Base-by-base conservation (phyloP, 2,329 filamentous ascomycete genomes). In the Monosporascus ibericus region DNA sequence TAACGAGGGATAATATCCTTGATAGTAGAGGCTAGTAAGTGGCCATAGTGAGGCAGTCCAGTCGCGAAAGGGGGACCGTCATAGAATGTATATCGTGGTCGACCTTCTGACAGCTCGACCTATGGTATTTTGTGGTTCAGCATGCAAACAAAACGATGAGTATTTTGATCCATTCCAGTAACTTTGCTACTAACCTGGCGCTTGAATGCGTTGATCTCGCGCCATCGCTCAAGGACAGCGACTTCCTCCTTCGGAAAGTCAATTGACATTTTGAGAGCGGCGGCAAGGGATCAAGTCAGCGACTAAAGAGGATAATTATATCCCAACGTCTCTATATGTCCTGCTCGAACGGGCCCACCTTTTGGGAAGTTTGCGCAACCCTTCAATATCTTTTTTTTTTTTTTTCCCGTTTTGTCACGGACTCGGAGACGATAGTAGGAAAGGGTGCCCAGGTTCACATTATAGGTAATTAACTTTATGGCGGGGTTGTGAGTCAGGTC, bases 1-100 rank as follows among this genome's bases (percentile, higher is more conserved):
- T 96, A 97, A 62, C 92, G 80, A 8, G 92, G 91, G 60, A 97
- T 95, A 55, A 96, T 94, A 70, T 96, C 92, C 72, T 97, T 96
- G 75, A 96, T 96, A 48, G 92, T 96, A 20, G 90, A 95, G 38
- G 92, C 88, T 60, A 95, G 79, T 50, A 95, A 75, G 72, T 95
- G 90, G 56, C 80, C 80, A 55, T 86, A 86, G 61, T 86, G 84
- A 55, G 81, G 81, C 18, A 84, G 69, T 53, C 81, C 87, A 60
- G 87, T 95, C 67, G 85, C 86, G 67, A 90, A 90, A 5, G 87
- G 87, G 52, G 87, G 87, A 11, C 89, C 89, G 79, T 92, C 89
- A 75, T 96, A 97, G 75, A 99, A 99, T 52, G 91, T 95, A 69
- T 96, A 99, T 50, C 85, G 87, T 58, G 88, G 83, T 57, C 86